Evolutionary conservation across 2,329 filamentous ascomycete genomes (phyloP), one percentile per base, ranked within the genome.

Genomic region (Zymoseptoria crescenta): DNA sequence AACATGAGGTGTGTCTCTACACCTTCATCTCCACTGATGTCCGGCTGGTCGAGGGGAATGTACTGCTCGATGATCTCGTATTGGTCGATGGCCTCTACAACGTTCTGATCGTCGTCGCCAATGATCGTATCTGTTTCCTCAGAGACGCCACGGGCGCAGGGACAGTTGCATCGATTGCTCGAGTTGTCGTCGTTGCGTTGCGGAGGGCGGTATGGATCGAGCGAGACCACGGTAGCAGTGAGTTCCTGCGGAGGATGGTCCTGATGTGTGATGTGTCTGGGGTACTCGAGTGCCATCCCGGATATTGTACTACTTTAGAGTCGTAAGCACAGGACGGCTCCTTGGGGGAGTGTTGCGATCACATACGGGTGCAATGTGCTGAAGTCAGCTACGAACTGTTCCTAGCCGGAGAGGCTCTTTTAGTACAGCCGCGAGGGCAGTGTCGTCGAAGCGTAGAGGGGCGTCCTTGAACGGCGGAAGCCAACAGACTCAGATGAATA

Each of bases 161-260:
- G 41, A 50, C 58, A 59, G 41, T 35, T 52, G 50, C 58, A 59
- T 50, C 50, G 54, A 41, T 41, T 54, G 55, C 49, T 50, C 9
- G 19, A 19, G 30, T 59, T 59, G 49, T 41, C 58, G 16, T 53
- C 41, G 35, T 59, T 59, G 21, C 49, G 54, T 50, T 54, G 54
- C 4, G 58, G 58, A 16, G 58, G 49, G 30, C 58, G 54, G 21
- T 29, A 49, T 5, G 56, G 58, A 29, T 56, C 58, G 24, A 59
- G 35, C 19, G 21, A 45, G 16, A 24, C 21, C 21, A 24, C 49
- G 19, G 49, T 7, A 52, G 21, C 13, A 5, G 21, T 6, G 6
- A n/a, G 13, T 13, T 45, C n/a, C 35, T 45, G 35, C 16, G 35
- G n/a, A 45, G 35, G 35, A 7, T 45, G 35, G 13, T 45, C 35